phyloP scores from a whole-genome alignment of 1,284 basidiomycete genomes.

The Ceraceosorus guamensis region DNA sequence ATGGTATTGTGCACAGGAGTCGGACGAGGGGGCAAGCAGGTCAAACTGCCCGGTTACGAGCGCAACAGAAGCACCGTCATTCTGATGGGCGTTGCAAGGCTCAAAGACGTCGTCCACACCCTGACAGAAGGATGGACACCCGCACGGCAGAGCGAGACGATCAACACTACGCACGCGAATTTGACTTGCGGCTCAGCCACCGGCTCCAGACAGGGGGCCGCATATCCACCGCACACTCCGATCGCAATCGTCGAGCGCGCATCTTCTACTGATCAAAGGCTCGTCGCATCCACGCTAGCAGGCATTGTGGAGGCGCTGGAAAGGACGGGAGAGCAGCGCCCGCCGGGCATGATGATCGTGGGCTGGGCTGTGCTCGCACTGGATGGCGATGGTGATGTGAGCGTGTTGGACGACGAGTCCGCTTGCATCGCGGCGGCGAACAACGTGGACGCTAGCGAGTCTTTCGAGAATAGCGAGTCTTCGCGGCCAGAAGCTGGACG shows the following conservation, averaged over 20 bases:
- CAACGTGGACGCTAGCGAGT: background rate
- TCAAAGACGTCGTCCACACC: constrained; percentile 64
- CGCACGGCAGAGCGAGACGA: constrained; percentile 25
- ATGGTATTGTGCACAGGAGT: constrained; percentile 89
- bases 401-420: constrained; percentile 52
- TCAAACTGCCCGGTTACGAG: constrained; percentile 77
- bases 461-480: background rate
- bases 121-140: constrained; percentile 48
- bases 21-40: constrained; percentile 74
- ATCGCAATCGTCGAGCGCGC: constrained; percentile 91
- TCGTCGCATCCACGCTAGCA: constrained; percentile 70
- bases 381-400: constrained; percentile 54
- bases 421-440: no score
- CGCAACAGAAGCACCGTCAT: constrained; percentile 71
- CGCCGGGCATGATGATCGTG: constrained; percentile 90
- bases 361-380: constrained; percentile 69
- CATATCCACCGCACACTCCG: constrained; percentile 70
- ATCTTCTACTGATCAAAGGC: constrained; percentile 81
- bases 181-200: background rate
- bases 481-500: background rate
- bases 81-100: constrained; percentile 88
- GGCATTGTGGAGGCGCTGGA: constrained; percentile 67
- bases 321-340: constrained; percentile 72
- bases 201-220: constrained; percentile 51
- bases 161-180: constrained; percentile 9